These are phyloP conservation scores for Pythium dissimile DNA, from an alignment of 352 stramenopile species.

Conservation along the genomic window DNA sequence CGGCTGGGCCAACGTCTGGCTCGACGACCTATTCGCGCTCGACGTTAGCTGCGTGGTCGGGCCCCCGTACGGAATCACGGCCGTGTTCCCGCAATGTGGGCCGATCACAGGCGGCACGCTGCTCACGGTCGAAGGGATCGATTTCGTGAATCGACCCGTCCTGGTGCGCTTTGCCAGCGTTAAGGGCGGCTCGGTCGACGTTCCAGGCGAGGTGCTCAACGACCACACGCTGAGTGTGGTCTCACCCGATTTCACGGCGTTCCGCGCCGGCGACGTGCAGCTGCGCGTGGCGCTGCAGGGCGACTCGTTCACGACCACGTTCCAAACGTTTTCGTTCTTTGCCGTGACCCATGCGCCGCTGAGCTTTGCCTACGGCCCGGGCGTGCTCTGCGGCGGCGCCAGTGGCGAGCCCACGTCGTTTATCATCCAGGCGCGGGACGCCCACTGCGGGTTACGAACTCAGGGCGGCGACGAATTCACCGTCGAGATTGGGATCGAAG, in stretches of 20 bases:
- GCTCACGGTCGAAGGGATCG: constrained; percentile 89
- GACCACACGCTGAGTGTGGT: constrained; percentile 86
- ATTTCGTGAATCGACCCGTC: constrained; percentile 85
- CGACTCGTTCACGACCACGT: constrained; percentile 94
- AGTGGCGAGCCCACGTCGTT: constrained; percentile 72
- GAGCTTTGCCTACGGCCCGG: constrained; percentile 93
- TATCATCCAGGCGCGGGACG: constrained; percentile 85
- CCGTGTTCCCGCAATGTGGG: constrained; percentile 86
- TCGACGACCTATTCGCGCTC: constrained; percentile 89
- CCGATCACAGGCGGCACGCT: constrained; percentile 90
- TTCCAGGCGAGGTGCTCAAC: constrained; percentile 85
- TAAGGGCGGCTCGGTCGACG: constrained; percentile 86
- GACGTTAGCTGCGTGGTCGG: constrained; percentile 94
- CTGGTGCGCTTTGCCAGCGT: constrained; percentile 89
- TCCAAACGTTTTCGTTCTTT: constrained; percentile 93
- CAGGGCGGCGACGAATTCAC: constrained; percentile 93
- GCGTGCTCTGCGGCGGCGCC: constrained; percentile 85
- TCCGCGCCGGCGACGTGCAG: constrained; percentile 82
- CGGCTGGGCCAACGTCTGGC: constrained; percentile 95
- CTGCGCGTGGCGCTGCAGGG: constrained; percentile 90
- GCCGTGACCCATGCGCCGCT: constrained; percentile 84
- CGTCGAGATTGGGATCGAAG: constrained; percentile 60
- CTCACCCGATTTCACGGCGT: constrained; percentile 90
- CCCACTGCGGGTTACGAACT: constrained; percentile 65
- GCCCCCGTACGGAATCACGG: constrained; percentile 93